A percentile compares a stretch with the other conserved stretches of the same genome.
Conservation (phyloP, 2,329 filamentous ascomycete genomes). For the Aspergillus floridensis region DNA sequence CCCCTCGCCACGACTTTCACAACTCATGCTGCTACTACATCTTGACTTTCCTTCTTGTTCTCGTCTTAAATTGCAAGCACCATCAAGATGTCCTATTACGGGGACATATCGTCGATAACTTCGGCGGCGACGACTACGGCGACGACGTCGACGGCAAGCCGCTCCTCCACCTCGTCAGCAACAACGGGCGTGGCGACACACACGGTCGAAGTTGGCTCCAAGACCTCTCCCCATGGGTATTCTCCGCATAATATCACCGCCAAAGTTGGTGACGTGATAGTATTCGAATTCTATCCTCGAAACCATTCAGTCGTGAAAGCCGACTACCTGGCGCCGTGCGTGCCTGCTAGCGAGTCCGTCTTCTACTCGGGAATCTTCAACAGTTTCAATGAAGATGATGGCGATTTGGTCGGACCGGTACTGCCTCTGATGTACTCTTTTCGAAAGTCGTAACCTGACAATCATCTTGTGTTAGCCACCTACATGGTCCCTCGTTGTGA, state of each 20-base stretch:
- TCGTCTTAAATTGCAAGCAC: neutral
- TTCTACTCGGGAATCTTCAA: slow-evolving; percentile 39
- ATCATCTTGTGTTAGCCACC: slow-evolving; percentile 26
- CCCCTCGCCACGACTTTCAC: neutral
- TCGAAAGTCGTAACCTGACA: neutral
- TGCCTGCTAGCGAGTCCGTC: slow-evolving; percentile 47
- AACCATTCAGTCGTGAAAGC: slow-evolving; percentile 65
- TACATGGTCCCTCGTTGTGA: slow-evolving; percentile 48
- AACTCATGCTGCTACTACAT: neutral
- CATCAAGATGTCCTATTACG: neutral
- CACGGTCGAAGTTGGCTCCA: slow-evolving; percentile 35
- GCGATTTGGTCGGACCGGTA: slow-evolving; percentile 38
- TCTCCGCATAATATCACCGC: slow-evolving; percentile 30
- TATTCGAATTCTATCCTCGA: slow-evolving; percentile 62
- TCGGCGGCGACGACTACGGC: neutral
- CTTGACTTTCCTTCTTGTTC: neutral
- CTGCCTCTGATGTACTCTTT: slow-evolving; percentile 13
- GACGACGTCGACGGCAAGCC: neutral
- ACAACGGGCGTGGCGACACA: slow-evolving; percentile 26
- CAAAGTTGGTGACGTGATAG: slow-evolving; percentile 34
- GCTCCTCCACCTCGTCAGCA: slow-evolving; percentile 10
- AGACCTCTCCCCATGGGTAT: slow-evolving; percentile 32
- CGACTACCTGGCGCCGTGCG: slow-evolving; percentile 59
- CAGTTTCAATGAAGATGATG: slow-evolving; percentile 48
- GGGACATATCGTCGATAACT: neutral